These are phyloP conservation scores for Rubia peregrina DNA, from an alignment of 305 asterid genomes.

Conservation along the genomic window DNA sequence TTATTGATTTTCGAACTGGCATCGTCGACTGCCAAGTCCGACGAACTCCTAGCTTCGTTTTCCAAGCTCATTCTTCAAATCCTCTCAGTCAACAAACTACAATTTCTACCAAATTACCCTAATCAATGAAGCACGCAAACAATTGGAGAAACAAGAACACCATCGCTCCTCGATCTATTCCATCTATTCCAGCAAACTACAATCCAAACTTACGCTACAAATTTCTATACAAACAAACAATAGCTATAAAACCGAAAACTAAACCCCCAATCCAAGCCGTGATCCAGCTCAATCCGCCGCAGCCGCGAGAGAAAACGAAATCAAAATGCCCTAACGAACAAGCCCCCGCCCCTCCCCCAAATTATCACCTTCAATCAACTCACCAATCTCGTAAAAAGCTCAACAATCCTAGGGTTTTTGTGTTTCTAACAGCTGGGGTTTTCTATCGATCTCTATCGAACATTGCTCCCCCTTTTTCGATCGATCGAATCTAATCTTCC, in stretches of 20 bases:
- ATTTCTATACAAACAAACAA: background rate
- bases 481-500: background rate
- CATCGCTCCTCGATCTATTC: background rate
- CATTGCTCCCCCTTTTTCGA: background rate
- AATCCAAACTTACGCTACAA: background rate
- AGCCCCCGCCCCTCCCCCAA: slow-evolving; percentile 12
- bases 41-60: slow-evolving; percentile 28
- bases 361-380: slow-evolving; percentile 1
- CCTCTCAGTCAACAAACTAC: slow-evolving; percentile 1
- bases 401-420: background rate
- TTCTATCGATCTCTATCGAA: background rate
- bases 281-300: background rate
- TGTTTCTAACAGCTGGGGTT: background rate
- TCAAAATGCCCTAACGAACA: slow-evolving; percentile 10
- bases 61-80: slow-evolving; percentile 35
- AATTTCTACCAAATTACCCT: slow-evolving; percentile 6
- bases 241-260: background rate
- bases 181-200: background rate
- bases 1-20: slow-evolving; percentile 11
- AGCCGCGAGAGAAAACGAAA: background rate
- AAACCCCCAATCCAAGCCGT: too few relatives aligned
- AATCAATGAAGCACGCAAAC: slow-evolving; percentile 17
- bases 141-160: background rate
- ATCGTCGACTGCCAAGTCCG: slow-evolving; percentile 14
- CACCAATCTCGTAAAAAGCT: background rate